phyloP scores from a whole-genome alignment of 257 asterid genomes.

The Nemophila menziesii region DNA sequence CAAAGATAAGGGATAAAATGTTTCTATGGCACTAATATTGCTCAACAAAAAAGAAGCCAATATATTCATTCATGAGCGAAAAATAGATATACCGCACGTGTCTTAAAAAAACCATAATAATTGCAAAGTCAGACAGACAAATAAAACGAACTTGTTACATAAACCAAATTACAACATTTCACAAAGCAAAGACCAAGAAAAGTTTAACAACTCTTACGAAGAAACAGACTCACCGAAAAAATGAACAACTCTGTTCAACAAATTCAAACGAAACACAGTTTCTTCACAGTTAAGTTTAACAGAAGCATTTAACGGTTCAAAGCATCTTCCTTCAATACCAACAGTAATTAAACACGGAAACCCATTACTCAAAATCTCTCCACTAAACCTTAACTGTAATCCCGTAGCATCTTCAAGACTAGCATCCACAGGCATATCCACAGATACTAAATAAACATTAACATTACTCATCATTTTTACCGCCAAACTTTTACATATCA shows the following conservation, averaged over 20 bases:
- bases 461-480: conserved; percentile 81
- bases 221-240: conserved; percentile 50
- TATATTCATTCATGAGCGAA: too few relatives aligned
- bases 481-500: conserved; percentile 68
- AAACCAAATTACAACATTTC: too few relatives aligned
- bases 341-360: conserved; percentile 67
- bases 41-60: too few relatives aligned
- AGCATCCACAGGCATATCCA: conserved; percentile 88
- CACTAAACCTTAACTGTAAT: conserved; percentile 62
- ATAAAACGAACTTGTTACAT: too few relatives aligned
- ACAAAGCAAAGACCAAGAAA: background rate
- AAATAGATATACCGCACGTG: too few relatives aligned
- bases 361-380: conserved; percentile 70
- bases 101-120: too few relatives aligned
- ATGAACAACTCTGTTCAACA: conserved; percentile 74
- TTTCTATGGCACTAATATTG: too few relatives aligned
- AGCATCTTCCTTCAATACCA: conserved; percentile 62
- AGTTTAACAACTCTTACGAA: too few relatives aligned
- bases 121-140: too few relatives aligned
- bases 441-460: conserved; percentile 61
- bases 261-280: conserved; percentile 18
- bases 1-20: too few relatives aligned
- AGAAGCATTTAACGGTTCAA: conserved; percentile 34
- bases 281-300: background rate
- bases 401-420: conserved; percentile 76